Evolutionary conservation across 768 basidiomycete species (phyloP), one percentile per base, ranked within the genome.

Genomic region (Cyclocybe cylindracea): DNA sequence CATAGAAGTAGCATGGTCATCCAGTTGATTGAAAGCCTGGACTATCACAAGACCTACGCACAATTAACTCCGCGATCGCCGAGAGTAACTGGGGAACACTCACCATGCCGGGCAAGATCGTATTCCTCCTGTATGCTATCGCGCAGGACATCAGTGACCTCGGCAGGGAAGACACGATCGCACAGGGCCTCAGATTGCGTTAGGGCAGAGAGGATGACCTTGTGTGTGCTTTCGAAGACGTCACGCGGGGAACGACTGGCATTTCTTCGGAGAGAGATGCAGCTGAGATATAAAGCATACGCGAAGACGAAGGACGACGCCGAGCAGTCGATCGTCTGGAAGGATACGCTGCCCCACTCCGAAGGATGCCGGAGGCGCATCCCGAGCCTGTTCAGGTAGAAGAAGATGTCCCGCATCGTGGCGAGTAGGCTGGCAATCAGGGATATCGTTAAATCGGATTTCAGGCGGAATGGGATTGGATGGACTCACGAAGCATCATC

Each of bases 211-310:
- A 67, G 48, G n/a, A 66, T 61, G 44, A 66, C 63, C 11, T 58
- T 61, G 39, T 70, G 66, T 0, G 64, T 62, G 41, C 53, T 61
- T 35, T 66, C 58, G 42, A 66, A 70, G 0, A 54, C 46, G 4
- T 59, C 53, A 13, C 53, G 50, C 1, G 57, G 51, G 10, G 61
- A 60, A n/a, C 54, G 52, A 39, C 44, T 50, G 8, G 66, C 59
- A 41, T 60, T 61, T 31, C 60, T 56, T 7, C 69, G 64, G 2
- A 70, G 57, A 5, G 66, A 58, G 14, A 60, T 53, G 34, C 65
- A 64, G 52, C 63, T 66, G 16, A 72, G 55, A 47, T 67, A 70
- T 4, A 70, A 44, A 10, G 66, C 66, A 39, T 70, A 70, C 16
- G 61, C 67, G 42, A 65, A 66, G 13, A 68, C 59, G 37, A 70